Percentiles rank a stretch among this genome's conserved stretches.
Conservation (phyloP, 306 rosid species). For the Quercus alba region DNA sequence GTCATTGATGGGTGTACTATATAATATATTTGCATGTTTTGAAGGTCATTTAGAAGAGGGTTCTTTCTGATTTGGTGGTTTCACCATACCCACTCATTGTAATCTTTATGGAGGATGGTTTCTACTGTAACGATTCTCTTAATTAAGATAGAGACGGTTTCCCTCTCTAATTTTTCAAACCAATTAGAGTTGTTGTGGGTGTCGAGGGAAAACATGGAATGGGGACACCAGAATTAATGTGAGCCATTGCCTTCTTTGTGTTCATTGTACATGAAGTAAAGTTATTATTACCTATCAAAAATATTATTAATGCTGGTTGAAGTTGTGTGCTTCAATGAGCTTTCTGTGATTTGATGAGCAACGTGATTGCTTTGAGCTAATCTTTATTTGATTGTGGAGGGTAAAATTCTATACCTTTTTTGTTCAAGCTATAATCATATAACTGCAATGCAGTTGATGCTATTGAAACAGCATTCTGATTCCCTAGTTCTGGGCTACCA, state of each 20-base stretch:
- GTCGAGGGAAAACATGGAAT: constrained; percentile 16
- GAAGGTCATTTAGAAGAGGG: constrained; percentile 5
- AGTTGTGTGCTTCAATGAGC: constrained; percentile 6
- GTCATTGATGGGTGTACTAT: not conserved
- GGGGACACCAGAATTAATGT: not conserved
- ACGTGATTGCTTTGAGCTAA: not conserved
- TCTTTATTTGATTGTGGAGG: not conserved
- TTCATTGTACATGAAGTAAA: no score
- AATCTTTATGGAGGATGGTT: constrained; percentile 31
- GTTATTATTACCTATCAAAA: no score
- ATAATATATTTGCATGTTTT: not conserved
- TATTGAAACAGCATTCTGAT: not conserved
- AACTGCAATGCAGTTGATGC: not conserved
- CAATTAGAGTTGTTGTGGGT: constrained; percentile 19
- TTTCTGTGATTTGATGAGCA: not conserved
- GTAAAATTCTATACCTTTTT: not conserved
- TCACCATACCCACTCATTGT: constrained; percentile 32
- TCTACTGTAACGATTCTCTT: constrained; percentile 6
- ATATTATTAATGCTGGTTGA: constrained; percentile 12
- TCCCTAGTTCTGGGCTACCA: not conserved
- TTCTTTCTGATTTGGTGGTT: constrained; percentile 30
- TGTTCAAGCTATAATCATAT: not conserved
- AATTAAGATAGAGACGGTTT: constrained; percentile 2
- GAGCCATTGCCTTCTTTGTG: no score
- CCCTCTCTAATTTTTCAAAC: constrained; percentile 8